These are phyloP conservation scores for Vanrija humicola DNA, from an alignment of 1,284 basidiomycete species.

Conservation along the genomic window DNA sequence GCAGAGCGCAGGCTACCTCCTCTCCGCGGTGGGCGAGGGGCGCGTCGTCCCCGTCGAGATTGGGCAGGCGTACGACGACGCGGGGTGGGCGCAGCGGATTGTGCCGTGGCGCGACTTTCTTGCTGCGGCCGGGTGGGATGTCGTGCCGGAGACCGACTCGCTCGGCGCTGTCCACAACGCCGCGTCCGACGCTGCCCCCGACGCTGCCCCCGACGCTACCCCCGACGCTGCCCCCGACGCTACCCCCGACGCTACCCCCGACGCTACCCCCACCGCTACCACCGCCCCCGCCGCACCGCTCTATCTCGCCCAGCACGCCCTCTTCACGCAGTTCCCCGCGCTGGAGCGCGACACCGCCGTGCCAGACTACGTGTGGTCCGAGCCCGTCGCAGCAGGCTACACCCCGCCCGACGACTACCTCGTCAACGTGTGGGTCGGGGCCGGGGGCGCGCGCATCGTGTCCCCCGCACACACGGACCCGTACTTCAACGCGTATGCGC, in stretches of 20 bases:
- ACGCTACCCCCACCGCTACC: not conserved
- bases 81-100: conserved; percentile 77
- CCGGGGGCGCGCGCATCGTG: conserved; percentile 57
- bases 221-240: not conserved
- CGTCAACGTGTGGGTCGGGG: conserved; percentile 86
- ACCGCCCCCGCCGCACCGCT: conserved; percentile 37
- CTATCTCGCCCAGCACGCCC: conserved; percentile 90
- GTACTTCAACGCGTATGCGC: conserved; percentile 86
- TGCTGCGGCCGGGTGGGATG: conserved; percentile 54
- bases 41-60: conserved; percentile 87
- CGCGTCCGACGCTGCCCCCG: not conserved
- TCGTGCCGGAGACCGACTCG: conserved; percentile 53
- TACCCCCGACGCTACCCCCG: not conserved
- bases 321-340: conserved; percentile 77
- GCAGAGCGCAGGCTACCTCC: conserved; percentile 66
- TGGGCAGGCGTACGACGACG: conserved; percentile 74
- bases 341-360: conserved; percentile 69
- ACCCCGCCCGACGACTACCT: conserved; percentile 59
- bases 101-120: conserved; percentile 76
- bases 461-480: conserved; percentile 96
- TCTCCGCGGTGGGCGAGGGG: conserved; percentile 64
- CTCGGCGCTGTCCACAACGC: too few relatives aligned
- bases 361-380: conserved; percentile 83
- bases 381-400: conserved; percentile 56
- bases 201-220: not conserved